These are phyloP conservation scores for Aspergillus spinulosporus DNA, from an alignment of 2,329 filamentous ascomycete genomes.

Conservation along the genomic window DNA sequence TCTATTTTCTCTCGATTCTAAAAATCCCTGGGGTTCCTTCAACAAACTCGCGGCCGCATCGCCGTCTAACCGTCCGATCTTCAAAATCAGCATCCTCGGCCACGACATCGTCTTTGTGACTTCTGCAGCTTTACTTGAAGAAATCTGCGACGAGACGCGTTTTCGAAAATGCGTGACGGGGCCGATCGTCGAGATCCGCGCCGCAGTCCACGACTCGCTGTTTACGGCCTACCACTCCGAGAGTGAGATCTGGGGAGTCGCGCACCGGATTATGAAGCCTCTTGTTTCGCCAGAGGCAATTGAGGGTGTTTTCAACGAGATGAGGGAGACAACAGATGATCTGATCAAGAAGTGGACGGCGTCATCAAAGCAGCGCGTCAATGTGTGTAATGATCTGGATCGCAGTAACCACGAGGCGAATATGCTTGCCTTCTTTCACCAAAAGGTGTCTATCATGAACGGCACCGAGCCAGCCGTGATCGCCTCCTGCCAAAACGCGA, in stretches of 20 bases:
- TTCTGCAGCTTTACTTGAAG: constrained; percentile 59
- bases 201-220: constrained; percentile 64
- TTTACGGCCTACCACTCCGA: constrained; percentile 59
- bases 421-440: constrained; percentile 54
- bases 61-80: constrained; percentile 59
- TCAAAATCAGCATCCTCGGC: constrained; percentile 53
- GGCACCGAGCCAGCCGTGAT: constrained; percentile 53
- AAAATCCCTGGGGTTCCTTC: constrained; percentile 53
- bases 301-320: constrained; percentile 47
- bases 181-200: constrained; percentile 57
- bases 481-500: constrained; percentile 56
- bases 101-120: constrained; percentile 53
- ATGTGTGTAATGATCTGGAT: constrained; percentile 53
- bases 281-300: constrained; percentile 46
- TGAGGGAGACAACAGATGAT: constrained; percentile 52
- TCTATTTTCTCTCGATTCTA: constrained; percentile 51
- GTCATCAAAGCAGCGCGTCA: constrained; percentile 42
- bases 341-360: constrained; percentile 55
- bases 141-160: constrained; percentile 65
- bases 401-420: constrained; percentile 56
- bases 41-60: constrained; percentile 50
- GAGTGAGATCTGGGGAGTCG: constrained; percentile 62
- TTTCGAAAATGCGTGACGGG: constrained; percentile 57
- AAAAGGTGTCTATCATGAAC: constrained; percentile 50
- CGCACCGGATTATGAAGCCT: constrained; percentile 53